phyloP scores from a whole-genome alignment of 2,329 filamentous ascomycete species.

The Cladosporium sp. region DNA sequence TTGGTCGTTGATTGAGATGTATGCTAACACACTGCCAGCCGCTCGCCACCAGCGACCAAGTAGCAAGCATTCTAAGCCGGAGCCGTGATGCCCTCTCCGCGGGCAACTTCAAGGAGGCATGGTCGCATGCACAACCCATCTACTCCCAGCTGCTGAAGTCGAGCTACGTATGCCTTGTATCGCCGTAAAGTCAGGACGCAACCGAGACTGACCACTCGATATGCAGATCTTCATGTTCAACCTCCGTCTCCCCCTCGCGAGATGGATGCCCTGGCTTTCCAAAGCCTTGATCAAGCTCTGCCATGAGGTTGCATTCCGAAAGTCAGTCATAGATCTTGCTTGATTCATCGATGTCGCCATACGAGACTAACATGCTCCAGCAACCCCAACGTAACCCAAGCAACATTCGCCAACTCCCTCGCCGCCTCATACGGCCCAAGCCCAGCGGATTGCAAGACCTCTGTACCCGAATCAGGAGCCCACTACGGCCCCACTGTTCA shows the following conservation, averaged over 20 bases:
- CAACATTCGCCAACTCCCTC: constrained; percentile 36
- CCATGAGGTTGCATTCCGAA: background rate
- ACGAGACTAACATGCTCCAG: background rate
- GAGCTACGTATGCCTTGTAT: background rate
- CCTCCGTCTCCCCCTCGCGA: constrained; percentile 44
- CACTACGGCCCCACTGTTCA: constrained; percentile 47
- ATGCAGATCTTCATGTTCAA: constrained; percentile 53
- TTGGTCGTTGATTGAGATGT: background rate
- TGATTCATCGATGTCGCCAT: too few relatives aligned
- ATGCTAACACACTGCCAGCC: background rate
- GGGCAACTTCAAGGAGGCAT: background rate
- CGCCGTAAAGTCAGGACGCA: too few relatives aligned
- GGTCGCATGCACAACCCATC: background rate
- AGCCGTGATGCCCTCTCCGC: background rate
- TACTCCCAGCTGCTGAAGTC: background rate
- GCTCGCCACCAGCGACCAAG: background rate
- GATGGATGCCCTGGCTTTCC: constrained; percentile 48
- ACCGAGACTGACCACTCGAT: constrained; percentile 19
- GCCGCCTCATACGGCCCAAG: constrained; percentile 57
- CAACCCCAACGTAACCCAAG: background rate
- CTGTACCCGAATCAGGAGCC: constrained; percentile 32
- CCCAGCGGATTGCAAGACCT: constrained; percentile 44
- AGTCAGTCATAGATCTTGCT: background rate
- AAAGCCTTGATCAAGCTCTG: constrained; percentile 49
- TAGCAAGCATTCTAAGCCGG: background rate